Percentiles rank a stretch among this genome's conserved stretches.
These are phyloP conservation scores for Euclidium syriacum DNA, from an alignment of 345 rosid genomes.

Conservation along the genomic window DNA sequence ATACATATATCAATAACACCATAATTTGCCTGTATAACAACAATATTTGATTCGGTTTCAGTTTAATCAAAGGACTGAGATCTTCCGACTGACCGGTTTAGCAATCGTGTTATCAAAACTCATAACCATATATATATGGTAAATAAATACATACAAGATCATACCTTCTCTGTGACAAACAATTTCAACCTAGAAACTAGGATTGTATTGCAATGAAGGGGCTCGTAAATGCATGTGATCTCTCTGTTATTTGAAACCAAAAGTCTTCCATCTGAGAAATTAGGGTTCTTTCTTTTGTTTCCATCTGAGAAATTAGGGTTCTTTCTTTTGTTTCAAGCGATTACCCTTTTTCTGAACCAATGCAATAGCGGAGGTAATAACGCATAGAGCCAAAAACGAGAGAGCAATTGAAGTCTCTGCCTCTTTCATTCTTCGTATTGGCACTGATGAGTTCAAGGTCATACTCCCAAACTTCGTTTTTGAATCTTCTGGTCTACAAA, in stretches of 20 bases:
- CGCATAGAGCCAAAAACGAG: constrained; percentile 32
- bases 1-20: background rate
- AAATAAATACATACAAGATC: constrained; percentile 10
- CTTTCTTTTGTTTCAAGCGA: constrained; percentile 23
- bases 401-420: constrained; percentile 29
- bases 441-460: constrained; percentile 30
- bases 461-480: constrained; percentile 59
- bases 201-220: background rate
- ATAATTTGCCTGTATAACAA: background rate
- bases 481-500: constrained; percentile 47
- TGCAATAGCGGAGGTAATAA: constrained; percentile 30
- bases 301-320: background rate
- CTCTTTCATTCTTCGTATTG: constrained; percentile 25
- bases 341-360: constrained; percentile 27
- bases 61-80: too few relatives aligned
- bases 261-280: background rate
- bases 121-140: background rate
- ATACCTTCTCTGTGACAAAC: background rate
- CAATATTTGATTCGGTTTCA: background rate
- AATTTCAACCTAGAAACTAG: constrained; percentile 1
- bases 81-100: too few relatives aligned
- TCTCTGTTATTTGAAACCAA: background rate
- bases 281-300: constrained; percentile 20
- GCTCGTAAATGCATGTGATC: background rate
- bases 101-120: background rate